Conservation (phyloP, 2,329 filamentous ascomycete genomes). For the Berkeleyomyces rouxiae region DNA sequence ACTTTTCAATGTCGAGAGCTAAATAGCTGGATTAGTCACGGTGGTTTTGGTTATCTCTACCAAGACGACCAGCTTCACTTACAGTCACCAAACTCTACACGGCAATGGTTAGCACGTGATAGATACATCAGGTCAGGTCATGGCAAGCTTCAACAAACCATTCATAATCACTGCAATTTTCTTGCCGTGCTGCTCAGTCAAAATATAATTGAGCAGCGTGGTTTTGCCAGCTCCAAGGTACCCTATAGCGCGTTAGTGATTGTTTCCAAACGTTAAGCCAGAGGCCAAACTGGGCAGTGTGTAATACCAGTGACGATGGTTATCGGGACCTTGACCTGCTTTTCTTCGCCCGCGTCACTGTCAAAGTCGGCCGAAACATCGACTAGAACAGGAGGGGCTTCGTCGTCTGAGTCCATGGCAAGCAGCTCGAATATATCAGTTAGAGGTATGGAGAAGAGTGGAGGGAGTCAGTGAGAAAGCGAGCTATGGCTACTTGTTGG, state of each 20-base stretch:
- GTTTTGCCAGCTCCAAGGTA: slow-evolving; percentile 95
- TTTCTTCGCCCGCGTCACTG: slow-evolving; percentile 27
- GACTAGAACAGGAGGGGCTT: slow-evolving; percentile 48
- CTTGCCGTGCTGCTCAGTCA: slow-evolving; percentile 90
- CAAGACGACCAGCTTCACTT: slow-evolving; percentile 20
- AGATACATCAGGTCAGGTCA: neutral
- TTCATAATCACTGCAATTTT: slow-evolving; percentile 97
- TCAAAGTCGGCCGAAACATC: slow-evolving; percentile 25
- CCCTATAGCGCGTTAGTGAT: slow-evolving; percentile 32
- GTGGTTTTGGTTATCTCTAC: slow-evolving; percentile 12
- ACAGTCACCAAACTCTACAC: slow-evolving; percentile 65
- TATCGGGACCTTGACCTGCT: slow-evolving; percentile 55
- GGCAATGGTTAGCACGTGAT: slow-evolving; percentile 13
- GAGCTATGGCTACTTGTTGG: too few relatives aligned
- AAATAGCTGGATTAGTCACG: slow-evolving; percentile 3
- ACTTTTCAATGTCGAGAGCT: slow-evolving; percentile 93
- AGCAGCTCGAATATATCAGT: too few relatives aligned
- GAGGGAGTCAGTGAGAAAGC: too few relatives aligned
- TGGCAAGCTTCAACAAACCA: slow-evolving; percentile 28
- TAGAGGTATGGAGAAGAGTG: too few relatives aligned
- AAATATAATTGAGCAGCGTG: slow-evolving; percentile 85
- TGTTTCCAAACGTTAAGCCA: neutral
- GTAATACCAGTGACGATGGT: slow-evolving; percentile 61
- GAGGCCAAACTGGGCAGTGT: neutral
- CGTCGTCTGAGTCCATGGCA: slow-evolving; percentile 47